Evolutionary conservation across 805 yeast species (phyloP).

Genomic region (Candida insectorum): DNA sequence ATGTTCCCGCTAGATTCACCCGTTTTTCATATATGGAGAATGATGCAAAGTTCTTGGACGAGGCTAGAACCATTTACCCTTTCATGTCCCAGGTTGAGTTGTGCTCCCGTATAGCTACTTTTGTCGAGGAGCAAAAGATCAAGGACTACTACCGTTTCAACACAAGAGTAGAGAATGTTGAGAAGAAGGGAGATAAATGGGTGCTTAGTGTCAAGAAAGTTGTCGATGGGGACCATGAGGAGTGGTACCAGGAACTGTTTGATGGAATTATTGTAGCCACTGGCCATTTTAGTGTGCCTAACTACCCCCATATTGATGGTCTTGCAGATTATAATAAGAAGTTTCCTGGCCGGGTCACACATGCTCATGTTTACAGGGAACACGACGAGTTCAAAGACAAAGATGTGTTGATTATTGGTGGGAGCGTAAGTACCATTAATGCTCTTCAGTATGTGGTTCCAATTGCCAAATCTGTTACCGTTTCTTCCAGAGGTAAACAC

Average conservation of each 20-base stretch:
- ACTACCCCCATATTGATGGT: constrained; percentile 54
- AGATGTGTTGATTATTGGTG: constrained; percentile 43
- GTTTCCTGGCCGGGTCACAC: constrained; percentile 48
- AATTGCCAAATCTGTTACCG: constrained; percentile 21
- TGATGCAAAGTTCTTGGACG: constrained; percentile 18
- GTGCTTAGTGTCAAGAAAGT: constrained; percentile 20
- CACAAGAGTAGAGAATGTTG: constrained; percentile 39
- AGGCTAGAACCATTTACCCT: constrained; percentile 28
- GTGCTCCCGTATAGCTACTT: constrained; percentile 20
- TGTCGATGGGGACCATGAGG: constrained; percentile 13
- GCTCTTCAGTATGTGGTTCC: constrained; percentile 39
- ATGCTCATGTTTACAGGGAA: constrained; percentile 54
- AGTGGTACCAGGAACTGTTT: constrained; percentile 46
- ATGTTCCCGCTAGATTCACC: constrained; percentile 36
- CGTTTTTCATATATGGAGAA: constrained; percentile 33
- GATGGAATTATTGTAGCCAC: constrained; percentile 64
- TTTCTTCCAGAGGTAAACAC: constrained; percentile 26
- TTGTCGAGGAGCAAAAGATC: constrained; percentile 25
- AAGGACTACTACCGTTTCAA: constrained; percentile 30
- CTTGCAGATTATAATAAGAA: constrained; percentile 42
- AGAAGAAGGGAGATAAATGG: constrained; percentile 37
- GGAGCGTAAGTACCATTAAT: constrained; percentile 41
- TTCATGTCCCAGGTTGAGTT: constrained; percentile 36
- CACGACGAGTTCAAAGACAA: constrained; percentile 42
- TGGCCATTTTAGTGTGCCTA: constrained; percentile 65